Conservation (phyloP, 306 rosid genomes). For the Lithocarpus polystachyus region DNA sequence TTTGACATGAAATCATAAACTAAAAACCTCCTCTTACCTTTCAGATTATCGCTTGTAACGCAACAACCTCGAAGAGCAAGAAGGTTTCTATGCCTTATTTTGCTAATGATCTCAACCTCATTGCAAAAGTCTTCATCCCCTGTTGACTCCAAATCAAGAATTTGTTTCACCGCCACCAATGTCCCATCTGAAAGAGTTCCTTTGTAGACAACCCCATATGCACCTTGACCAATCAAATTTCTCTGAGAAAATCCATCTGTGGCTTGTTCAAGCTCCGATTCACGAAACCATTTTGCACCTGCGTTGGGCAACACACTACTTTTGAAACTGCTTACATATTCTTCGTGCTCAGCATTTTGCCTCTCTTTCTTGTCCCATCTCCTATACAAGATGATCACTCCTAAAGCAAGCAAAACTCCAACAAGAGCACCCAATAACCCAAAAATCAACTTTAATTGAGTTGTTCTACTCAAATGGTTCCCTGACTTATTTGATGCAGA, state of each 20-base stretch:
- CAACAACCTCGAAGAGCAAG: constrained; percentile 76
- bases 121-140: constrained; percentile 75
- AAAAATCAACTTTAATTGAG: constrained; percentile 36
- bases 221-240: constrained; percentile 70
- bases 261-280: constrained; percentile 66
- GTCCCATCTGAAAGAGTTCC: constrained; percentile 67
- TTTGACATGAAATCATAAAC: constrained; percentile 79
- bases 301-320: constrained; percentile 48
- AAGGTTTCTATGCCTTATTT: constrained; percentile 73
- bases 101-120: constrained; percentile 80
- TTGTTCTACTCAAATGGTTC: constrained; percentile 11
- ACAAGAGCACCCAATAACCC: constrained; percentile 46
- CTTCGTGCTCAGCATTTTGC: constrained; percentile 36
- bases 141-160: constrained; percentile 49
- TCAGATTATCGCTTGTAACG: constrained; percentile 49
- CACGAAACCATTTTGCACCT: constrained; percentile 65
- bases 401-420: constrained; percentile 37
- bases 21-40: constrained; percentile 62
- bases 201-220: constrained; percentile 69
- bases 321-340: constrained; percentile 45
- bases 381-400: constrained; percentile 29
- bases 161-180: constrained; percentile 61
- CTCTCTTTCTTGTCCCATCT: constrained; percentile 39
- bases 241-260: constrained; percentile 58
- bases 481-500: constrained; percentile 19